Percentiles rank a stretch among this genome's conserved stretches.
Evolutionary conservation across 164 flowering plant species (phyloP).

Genomic region (Dillenia suffruticosa): DNA sequence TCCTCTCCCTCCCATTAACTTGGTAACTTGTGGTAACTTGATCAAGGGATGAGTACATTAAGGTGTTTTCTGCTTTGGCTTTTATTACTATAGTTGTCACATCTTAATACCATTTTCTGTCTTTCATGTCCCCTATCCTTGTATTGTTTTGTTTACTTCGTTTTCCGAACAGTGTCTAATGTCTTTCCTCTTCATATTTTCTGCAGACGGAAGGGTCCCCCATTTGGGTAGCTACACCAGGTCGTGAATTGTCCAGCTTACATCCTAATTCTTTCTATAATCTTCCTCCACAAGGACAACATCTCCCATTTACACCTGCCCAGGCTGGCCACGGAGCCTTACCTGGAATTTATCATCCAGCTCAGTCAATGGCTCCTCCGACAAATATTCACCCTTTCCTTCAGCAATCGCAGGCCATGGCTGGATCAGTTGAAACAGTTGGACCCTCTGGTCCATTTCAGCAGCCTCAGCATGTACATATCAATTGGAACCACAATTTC

Average conservation of each 20-base stretch:
- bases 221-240: slow-evolving; percentile 73
- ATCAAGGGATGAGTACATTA: no score
- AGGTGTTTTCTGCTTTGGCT: no score
- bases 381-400: slow-evolving; percentile 62
- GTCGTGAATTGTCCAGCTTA: slow-evolving; percentile 62
- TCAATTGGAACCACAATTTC: slow-evolving; percentile 83
- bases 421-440: slow-evolving; percentile 67
- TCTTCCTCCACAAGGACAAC: slow-evolving; percentile 81
- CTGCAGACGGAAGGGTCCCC: slow-evolving; percentile 83
- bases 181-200: background rate
- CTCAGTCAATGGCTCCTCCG: slow-evolving; percentile 45
- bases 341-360: slow-evolving; percentile 71
- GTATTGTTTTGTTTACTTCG: no score
- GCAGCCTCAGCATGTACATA: slow-evolving; percentile 77
- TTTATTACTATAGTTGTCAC: no score
- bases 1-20: no score
- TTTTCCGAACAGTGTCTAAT: no score
- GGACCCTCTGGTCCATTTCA: slow-evolving; percentile 75
- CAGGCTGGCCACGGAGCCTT: slow-evolving; percentile 71
- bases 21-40: no score
- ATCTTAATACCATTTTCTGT: no score
- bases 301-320: slow-evolving; percentile 61
- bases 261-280: slow-evolving; percentile 75
- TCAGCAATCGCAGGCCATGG: slow-evolving; percentile 81
- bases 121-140: no score